A percentile compares a stretch with the other conserved stretches of the same genome.
Conservation (phyloP, 1,284 basidiomycete species). For the Ganoderma lingzhi region DNA sequence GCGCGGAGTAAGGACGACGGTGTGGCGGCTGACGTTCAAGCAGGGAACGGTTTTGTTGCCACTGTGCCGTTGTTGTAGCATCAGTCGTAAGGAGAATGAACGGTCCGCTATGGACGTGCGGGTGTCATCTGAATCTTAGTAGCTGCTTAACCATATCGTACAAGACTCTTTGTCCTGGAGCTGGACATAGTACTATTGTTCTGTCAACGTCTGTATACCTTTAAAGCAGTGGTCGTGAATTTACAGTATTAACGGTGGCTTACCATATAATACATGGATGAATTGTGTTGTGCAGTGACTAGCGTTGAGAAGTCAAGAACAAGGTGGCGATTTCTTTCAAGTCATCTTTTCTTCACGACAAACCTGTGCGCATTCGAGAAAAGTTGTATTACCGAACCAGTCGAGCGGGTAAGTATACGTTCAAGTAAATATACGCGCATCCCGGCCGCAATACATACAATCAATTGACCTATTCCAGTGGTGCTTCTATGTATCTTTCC, state of each 20-base stretch:
- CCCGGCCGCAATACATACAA: neutral
- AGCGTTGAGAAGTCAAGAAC: neutral
- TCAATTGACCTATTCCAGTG: neutral
- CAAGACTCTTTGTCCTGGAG: neutral
- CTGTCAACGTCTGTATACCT: neutral
- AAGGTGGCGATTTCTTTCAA: neutral
- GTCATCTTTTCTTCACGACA: neutral
- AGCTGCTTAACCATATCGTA: neutral
- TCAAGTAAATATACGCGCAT: neutral
- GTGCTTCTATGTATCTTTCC: neutral
- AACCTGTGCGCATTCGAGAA: neutral
- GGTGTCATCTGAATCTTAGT: neutral
- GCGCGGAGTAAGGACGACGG: no score
- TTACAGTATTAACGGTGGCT: no score
- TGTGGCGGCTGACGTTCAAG: neutral
- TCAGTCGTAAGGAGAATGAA: neutral
- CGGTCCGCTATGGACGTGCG: neutral
- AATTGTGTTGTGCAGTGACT: no score
- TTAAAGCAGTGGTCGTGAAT: no score
- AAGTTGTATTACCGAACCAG: constrained; percentile 1
- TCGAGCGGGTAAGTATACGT: constrained; percentile 1
- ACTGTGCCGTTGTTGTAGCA: neutral
- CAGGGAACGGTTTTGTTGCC: neutral
- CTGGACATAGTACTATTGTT: neutral
- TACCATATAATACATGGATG: no score